Percentiles rank a stretch among this genome's conserved stretches.
Evolutionary conservation across 2,329 filamentous ascomycete species (phyloP).

Genomic region (Penicillium brevicompactum): DNA sequence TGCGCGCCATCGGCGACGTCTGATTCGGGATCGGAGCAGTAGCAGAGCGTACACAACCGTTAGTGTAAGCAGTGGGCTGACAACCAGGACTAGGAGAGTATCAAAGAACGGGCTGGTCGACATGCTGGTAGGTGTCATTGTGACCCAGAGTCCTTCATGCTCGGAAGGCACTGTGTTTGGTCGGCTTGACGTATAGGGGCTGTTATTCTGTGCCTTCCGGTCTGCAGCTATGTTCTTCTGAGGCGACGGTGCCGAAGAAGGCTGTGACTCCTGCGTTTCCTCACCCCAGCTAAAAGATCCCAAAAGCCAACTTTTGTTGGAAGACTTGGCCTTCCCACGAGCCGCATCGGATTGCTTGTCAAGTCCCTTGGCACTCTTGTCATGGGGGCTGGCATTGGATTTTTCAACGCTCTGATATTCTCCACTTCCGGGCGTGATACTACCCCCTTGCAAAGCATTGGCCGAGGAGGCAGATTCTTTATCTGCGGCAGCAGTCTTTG

Average conservation of each 20-base stretch:
- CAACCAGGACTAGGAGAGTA: slow-evolving; percentile 91
- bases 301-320: slow-evolving; percentile 37
- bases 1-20: slow-evolving; percentile 89
- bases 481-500: slow-evolving; percentile 35
- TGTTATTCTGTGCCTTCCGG: slow-evolving; percentile 20
- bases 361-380: slow-evolving; percentile 11
- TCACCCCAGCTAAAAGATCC: slow-evolving; percentile 35
- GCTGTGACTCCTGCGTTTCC: slow-evolving; percentile 16
- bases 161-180: slow-evolving; percentile 45
- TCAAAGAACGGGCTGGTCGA: slow-evolving; percentile 94
- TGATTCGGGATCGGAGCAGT: slow-evolving; percentile 82
- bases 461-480: slow-evolving; percentile 31
- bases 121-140: slow-evolving; percentile 83
- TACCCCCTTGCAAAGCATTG: slow-evolving; percentile 61
- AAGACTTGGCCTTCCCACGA: slow-evolving; percentile 13
- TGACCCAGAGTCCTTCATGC: slow-evolving; percentile 91
- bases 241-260: slow-evolving; percentile 11
- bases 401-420: slow-evolving; percentile 61
- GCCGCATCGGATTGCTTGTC: slow-evolving; percentile 10
- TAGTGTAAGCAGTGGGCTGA: slow-evolving; percentile 88
- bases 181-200: slow-evolving; percentile 12
- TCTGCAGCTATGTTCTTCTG: slow-evolving; percentile 13
- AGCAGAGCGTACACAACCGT: slow-evolving; percentile 90
- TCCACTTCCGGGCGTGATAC: slow-evolving; percentile 71
- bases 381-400: slow-evolving; percentile 19